Percentiles rank a stretch among this genome's conserved stretches.
phyloP scores from a whole-genome alignment of 2,329 filamentous ascomycete genomes.

The Epichloe elymi region DNA sequence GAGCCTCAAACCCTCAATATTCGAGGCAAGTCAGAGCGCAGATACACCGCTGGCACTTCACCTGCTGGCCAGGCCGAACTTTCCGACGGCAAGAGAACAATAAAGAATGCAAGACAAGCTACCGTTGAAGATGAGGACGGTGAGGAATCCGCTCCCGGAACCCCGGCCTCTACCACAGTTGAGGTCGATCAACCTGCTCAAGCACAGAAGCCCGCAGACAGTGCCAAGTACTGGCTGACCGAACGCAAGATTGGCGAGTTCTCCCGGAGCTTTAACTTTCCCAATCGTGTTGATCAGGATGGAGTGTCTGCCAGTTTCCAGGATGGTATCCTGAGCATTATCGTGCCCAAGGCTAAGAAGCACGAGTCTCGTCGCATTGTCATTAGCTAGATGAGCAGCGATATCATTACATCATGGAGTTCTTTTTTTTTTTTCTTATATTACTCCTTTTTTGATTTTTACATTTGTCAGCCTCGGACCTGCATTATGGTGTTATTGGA shows the following conservation, averaged over 20 bases:
- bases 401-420: background rate
- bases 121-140: slow-evolving; percentile 52
- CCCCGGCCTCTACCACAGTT: slow-evolving; percentile 7
- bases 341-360: slow-evolving; percentile 54
- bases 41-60: slow-evolving; percentile 41
- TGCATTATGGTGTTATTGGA: slow-evolving; percentile 1
- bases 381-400: slow-evolving; percentile 29
- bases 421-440: background rate
- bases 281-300: slow-evolving; percentile 48
- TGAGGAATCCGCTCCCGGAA: slow-evolving; percentile 10
- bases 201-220: slow-evolving; percentile 22
- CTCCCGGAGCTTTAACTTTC: slow-evolving; percentile 55
- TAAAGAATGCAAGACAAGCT: slow-evolving; percentile 37
- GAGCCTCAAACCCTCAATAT: slow-evolving; percentile 62
- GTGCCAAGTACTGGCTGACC: slow-evolving; percentile 55
- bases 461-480: background rate
- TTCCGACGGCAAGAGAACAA: slow-evolving; percentile 24
- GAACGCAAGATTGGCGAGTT: slow-evolving; percentile 57
- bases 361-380: slow-evolving; percentile 40
- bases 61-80: slow-evolving; percentile 36
- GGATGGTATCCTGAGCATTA: slow-evolving; percentile 51
- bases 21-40: slow-evolving; percentile 55
- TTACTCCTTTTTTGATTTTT: background rate
- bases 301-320: slow-evolving; percentile 47
- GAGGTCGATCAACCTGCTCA: slow-evolving; percentile 12